Conservation (phyloP, 371 early-diverging fungal species). For the Rhizopus microsporus region DNA sequence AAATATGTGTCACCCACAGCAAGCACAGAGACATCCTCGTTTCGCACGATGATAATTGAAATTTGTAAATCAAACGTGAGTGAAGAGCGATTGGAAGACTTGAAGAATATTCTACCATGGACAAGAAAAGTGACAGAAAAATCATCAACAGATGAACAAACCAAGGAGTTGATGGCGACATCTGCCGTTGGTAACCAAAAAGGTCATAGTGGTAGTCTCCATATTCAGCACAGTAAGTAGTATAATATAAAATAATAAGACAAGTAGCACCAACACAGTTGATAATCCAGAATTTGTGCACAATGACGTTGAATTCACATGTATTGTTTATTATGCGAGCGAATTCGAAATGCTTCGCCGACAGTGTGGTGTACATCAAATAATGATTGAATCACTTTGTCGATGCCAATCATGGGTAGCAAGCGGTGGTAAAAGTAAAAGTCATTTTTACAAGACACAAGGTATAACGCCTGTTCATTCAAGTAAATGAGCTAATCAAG, state of each 20-base stretch:
- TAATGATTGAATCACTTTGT: conserved; percentile 75
- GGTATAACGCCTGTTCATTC: conserved; percentile 28
- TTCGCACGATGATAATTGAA: conserved; percentile 41
- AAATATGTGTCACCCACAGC: conserved; percentile 37
- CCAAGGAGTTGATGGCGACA: conserved; percentile 31
- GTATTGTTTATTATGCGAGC: conserved; percentile 83
- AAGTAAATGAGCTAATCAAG: background rate
- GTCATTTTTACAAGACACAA: conserved; percentile 63
- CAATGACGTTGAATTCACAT: conserved; percentile 71
- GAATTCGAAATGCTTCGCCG: conserved; percentile 86
- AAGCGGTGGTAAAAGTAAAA: conserved; percentile 81
- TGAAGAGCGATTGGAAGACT: conserved; percentile 24
- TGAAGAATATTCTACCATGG: conserved; percentile 18
- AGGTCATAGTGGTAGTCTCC: conserved; percentile 26
- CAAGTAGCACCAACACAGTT: background rate
- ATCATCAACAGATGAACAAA: conserved; percentile 13
- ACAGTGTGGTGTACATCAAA: conserved; percentile 75
- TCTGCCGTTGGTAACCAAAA: conserved; percentile 12
- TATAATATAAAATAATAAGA: background rate
- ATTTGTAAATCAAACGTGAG: conserved; percentile 34
- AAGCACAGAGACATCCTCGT: conserved; percentile 38
- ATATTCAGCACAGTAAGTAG: conserved; percentile 43
- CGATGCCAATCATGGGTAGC: conserved; percentile 81
- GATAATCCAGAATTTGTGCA: conserved; percentile 63
- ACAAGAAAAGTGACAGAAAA: conserved; percentile 11